A percentile compares a stretch with the other conserved stretches of the same genome.
These are phyloP conservation scores for Trematosphaeria pertusa DNA, from an alignment of 2,329 filamentous ascomycete genomes.

Conservation along the genomic window DNA sequence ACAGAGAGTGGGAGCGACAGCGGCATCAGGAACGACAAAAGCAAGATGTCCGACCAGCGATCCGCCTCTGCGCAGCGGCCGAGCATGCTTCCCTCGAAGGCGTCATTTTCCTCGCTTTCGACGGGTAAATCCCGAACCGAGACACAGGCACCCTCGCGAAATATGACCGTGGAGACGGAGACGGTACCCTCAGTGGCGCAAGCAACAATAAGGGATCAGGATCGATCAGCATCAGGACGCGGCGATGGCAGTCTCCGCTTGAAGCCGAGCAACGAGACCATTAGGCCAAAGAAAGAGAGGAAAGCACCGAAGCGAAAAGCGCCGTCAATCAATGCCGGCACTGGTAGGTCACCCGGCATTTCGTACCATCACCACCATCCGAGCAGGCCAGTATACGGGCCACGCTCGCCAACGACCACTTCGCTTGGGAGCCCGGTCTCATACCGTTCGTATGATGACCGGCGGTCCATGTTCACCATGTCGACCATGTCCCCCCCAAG, in stretches of 20 bases:
- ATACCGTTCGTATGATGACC: constrained; percentile 39
- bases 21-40: constrained; percentile 46
- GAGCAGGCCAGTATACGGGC: constrained; percentile 31
- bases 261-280: constrained; percentile 94
- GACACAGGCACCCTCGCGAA: constrained; percentile 80
- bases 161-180: constrained; percentile 98
- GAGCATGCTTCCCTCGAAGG: constrained; percentile 63
- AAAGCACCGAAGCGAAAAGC: constrained; percentile 80
- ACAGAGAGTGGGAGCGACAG: constrained; percentile 71
- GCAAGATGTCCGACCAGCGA: constrained; percentile 53
- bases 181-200: constrained; percentile 92
- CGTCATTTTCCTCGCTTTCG: constrained; percentile 72
- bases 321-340: constrained; percentile 71
- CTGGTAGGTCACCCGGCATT: constrained; percentile 66
- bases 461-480: constrained; percentile 30
- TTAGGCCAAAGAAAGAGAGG: constrained; percentile 91
- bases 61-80: constrained; percentile 51
- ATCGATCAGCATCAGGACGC: constrained; percentile 64
- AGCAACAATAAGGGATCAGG: constrained; percentile 69
- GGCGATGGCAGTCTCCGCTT: constrained; percentile 79
- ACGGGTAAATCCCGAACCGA: constrained; percentile 72
- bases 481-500: constrained; percentile 34
- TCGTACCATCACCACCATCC: constrained; percentile 42
- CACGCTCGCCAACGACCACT: constrained; percentile 33
- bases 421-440: constrained; percentile 40